Percentiles rank a stretch among this genome's conserved stretches.
phyloP scores from a whole-genome alignment of 2,329 filamentous ascomycete species.

The Microdochium bolleyi region DNA sequence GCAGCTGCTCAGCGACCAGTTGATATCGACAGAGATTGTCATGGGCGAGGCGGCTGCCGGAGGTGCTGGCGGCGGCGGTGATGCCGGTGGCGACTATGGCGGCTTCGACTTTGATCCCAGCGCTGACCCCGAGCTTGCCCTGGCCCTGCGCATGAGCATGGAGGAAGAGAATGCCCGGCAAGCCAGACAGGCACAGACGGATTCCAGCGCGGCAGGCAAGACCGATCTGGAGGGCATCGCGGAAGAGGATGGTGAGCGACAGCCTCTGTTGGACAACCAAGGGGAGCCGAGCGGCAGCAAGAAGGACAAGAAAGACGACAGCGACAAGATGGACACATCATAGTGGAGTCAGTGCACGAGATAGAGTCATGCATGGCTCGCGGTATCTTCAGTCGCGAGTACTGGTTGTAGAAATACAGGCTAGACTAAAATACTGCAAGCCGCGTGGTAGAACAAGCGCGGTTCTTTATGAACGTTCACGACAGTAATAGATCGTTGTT shows the following conservation, averaged over 20 bases:
- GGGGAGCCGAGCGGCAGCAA: conserved; percentile 58
- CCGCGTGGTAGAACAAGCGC: no score
- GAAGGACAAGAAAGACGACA: conserved; percentile 44
- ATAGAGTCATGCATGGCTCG: no score
- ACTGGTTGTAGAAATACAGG: no score
- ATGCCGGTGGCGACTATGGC: conserved; percentile 56
- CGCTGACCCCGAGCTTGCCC: conserved; percentile 85
- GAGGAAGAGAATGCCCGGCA: conserved; percentile 95
- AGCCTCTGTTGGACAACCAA: conserved; percentile 55
- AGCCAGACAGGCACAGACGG: conserved; percentile 74
- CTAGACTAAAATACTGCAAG: no score
- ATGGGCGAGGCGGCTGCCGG: conserved; percentile 66
- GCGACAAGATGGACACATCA: conserved; percentile 88
- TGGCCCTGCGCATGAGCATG: conserved; percentile 94
- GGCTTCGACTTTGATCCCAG: conserved; percentile 88
- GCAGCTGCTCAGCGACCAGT: conserved; percentile 85
- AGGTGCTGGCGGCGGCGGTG: conserved; percentile 45
- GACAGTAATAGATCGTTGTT: no score
- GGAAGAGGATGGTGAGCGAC: conserved; percentile 61
- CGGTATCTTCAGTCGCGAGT: no score
- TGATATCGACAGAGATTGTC: conserved; percentile 83
- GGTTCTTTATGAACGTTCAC: no score
- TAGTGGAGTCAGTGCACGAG: conserved; percentile 26
- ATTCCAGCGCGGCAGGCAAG: conserved; percentile 66
- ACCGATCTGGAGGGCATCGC: conserved; percentile 73